Percentiles rank a stretch among this genome's conserved stretches.
Conservation (phyloP, 2,329 filamentous ascomycete genomes). For the Cordyceps cateniannulata region DNA sequence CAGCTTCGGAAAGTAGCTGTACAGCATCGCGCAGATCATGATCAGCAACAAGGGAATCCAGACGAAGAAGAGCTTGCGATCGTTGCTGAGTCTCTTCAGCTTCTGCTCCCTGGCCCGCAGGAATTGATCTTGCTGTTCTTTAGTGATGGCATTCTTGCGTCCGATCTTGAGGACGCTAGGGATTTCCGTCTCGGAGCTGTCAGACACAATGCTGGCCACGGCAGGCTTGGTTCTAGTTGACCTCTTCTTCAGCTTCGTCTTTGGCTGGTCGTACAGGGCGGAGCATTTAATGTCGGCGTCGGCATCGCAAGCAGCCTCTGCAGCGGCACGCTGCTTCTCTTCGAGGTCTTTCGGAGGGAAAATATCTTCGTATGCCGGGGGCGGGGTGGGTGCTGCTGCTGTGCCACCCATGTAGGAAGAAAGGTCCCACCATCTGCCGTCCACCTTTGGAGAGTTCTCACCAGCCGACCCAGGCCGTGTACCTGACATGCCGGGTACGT, state of each 20-base stretch:
- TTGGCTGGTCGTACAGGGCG: slow-evolving; percentile 41
- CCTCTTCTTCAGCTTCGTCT: slow-evolving; percentile 16
- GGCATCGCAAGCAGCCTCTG: slow-evolving; percentile 50
- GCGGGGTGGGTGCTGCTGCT: slow-evolving; percentile 46
- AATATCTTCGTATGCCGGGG: slow-evolving; percentile 74
- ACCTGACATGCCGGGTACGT: slow-evolving; percentile 59
- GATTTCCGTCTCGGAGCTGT: slow-evolving; percentile 26
- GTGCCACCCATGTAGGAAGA: slow-evolving; percentile 46
- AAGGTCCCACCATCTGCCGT: slow-evolving; percentile 62
- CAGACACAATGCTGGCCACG: background rate
- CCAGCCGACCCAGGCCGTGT: slow-evolving; percentile 42
- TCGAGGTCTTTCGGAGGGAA: slow-evolving; percentile 55
- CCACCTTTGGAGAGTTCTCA: slow-evolving; percentile 35
- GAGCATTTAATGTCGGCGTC: slow-evolving; percentile 54
- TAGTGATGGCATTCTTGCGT: slow-evolving; percentile 56
- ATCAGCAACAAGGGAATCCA: slow-evolving; percentile 51
- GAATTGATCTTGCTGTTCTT: slow-evolving; percentile 59
- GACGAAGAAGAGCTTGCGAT: slow-evolving; percentile 61
- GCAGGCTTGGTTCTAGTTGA: slow-evolving; percentile 26
- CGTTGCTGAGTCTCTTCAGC: slow-evolving; percentile 56
- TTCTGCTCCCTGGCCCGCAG: slow-evolving; percentile 54
- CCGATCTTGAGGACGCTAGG: slow-evolving; percentile 50
- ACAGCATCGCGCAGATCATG: slow-evolving; percentile 44
- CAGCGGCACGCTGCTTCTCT: slow-evolving; percentile 51
- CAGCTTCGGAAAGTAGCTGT: slow-evolving; percentile 44